Conservation (phyloP, 1,139 yeast genomes). For the Geotrichum macrosporum region DNA sequence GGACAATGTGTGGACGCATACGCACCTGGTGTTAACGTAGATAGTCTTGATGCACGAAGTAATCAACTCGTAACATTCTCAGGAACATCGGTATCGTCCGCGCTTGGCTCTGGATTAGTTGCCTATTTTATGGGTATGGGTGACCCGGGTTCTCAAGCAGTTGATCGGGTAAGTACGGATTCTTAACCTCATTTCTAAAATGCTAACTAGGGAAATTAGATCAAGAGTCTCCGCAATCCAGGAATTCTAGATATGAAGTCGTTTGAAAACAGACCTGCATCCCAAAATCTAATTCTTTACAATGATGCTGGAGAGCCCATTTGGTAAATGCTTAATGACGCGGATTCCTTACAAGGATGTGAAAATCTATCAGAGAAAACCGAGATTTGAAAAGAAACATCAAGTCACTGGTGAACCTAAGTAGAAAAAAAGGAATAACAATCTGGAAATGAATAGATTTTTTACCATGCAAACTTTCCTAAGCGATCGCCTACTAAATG, state of each 20-base stretch:
- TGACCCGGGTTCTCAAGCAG: slow-evolving; percentile 42
- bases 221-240: slow-evolving; percentile 25
- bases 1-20: slow-evolving; percentile 81
- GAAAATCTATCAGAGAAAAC: too few relatives aligned
- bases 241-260: slow-evolving; percentile 34
- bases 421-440: too few relatives aligned
- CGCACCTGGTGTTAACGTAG: slow-evolving; percentile 72
- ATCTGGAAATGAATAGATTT: too few relatives aligned
- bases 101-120: slow-evolving; percentile 68
- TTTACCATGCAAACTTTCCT: too few relatives aligned
- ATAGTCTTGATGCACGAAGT: slow-evolving; percentile 39
- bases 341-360: too few relatives aligned
- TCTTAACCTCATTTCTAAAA: background rate
- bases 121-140: slow-evolving; percentile 66
- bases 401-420: too few relatives aligned
- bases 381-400: too few relatives aligned
- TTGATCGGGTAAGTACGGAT: slow-evolving; percentile 34
- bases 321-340: too few relatives aligned
- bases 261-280: slow-evolving; percentile 35
- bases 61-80: slow-evolving; percentile 47
- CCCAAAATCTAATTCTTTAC: slow-evolving; percentile 42
- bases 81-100: slow-evolving; percentile 90
- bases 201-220: slow-evolving; percentile 15
- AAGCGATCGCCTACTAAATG: too few relatives aligned
- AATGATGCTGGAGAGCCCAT: slow-evolving; percentile 42